Conservation (phyloP, 495 filamentous ascomycete genomes). For the Penicillium alfredii region DNA sequence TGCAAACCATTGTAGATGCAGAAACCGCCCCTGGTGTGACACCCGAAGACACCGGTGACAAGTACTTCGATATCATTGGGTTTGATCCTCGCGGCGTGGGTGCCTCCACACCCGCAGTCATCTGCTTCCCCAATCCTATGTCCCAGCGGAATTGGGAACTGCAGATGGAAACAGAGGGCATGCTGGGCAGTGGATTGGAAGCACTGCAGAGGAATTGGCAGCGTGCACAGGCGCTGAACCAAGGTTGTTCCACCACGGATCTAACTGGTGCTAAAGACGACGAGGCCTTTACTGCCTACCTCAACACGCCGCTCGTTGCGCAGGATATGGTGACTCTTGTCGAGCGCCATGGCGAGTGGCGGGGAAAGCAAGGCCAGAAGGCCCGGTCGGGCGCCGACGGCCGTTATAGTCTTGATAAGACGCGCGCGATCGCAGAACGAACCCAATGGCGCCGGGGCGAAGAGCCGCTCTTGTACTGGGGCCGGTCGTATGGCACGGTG, state of each 20-base stretch:
- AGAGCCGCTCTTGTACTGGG: slow-evolving; percentile 55
- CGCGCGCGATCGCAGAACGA: slow-evolving; percentile 20
- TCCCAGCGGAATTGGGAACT: slow-evolving; percentile 37
- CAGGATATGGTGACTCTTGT: slow-evolving; percentile 48
- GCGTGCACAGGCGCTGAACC: slow-evolving; percentile 39
- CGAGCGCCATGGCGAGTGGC: slow-evolving; percentile 45
- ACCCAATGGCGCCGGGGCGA: slow-evolving; percentile 31
- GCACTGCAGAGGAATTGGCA: slow-evolving; percentile 43
- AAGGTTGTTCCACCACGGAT: slow-evolving; percentile 28
- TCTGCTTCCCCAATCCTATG: slow-evolving; percentile 42
- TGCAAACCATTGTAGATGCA: slow-evolving; percentile 42
- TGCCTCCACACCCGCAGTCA: slow-evolving; percentile 41
- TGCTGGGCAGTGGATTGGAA: slow-evolving; percentile 31
- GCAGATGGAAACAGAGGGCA: slow-evolving; percentile 36
- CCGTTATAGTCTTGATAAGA: slow-evolving; percentile 23
- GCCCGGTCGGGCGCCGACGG: slow-evolving; percentile 26
- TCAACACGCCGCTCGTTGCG: slow-evolving; percentile 44
- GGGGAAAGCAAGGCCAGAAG: slow-evolving; percentile 26
- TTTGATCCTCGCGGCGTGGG: slow-evolving; percentile 54
- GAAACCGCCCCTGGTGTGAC: slow-evolving; percentile 18
- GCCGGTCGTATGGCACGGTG: slow-evolving; percentile 64
- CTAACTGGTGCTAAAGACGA: slow-evolving; percentile 19
- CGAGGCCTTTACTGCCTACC: slow-evolving; percentile 39
- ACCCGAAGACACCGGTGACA: slow-evolving; percentile 9
- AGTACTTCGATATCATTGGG: slow-evolving; percentile 50